Base-by-base conservation (phyloP, 768 basidiomycete genomes). In the Psilocybe cubensis region DNA sequence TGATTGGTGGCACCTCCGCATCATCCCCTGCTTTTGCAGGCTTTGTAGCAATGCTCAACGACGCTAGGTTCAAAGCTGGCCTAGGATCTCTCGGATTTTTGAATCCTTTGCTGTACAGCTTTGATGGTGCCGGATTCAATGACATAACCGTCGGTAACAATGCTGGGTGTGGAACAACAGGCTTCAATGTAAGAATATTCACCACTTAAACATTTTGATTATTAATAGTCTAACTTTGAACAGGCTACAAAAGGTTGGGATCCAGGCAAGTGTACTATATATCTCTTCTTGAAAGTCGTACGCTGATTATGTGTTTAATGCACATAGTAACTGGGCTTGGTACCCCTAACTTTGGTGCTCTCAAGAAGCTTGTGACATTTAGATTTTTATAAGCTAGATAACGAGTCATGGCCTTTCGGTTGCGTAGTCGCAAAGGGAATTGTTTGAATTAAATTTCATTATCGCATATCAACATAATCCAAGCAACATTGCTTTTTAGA, bases 1-100 rank as follows among this genome's bases (percentile, higher is more conserved):
- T 69, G 1, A 77, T 84, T 54, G 80, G 74, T 1, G 90, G 90
- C 29, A 92, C 90, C 1, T 89, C 87, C 12, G 85, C 85, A 0
- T 66, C 88, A 1, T 65, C 85, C 7, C 89, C 89, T 0, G 77
- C 86, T 0, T 86, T 92, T 56, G 79, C 88, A 5, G 83, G 79
- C 23, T 73, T 91, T 50, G 74, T 89, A 17, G 78, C 87, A 3
- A 77, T 91, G 59, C 70, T 91, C 50, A 89, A 89, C 51, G 86
- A 89, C 54, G 84, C 80, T 2, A 80, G 85, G 7, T 67, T 87
- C 23, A 62, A 63, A 58, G 69, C 70, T 2, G 72, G 72, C 0
- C 70, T 74, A 48, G 63, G 70, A 9, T 54, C 85, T 23, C 71
- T 89, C n/a, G 88, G 88, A 0, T 88, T 88, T 71, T 72, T 90